Evolutionary conservation across 306 rosid genomes (phyloP).

Genomic region (Mucuna pruriens): DNA sequence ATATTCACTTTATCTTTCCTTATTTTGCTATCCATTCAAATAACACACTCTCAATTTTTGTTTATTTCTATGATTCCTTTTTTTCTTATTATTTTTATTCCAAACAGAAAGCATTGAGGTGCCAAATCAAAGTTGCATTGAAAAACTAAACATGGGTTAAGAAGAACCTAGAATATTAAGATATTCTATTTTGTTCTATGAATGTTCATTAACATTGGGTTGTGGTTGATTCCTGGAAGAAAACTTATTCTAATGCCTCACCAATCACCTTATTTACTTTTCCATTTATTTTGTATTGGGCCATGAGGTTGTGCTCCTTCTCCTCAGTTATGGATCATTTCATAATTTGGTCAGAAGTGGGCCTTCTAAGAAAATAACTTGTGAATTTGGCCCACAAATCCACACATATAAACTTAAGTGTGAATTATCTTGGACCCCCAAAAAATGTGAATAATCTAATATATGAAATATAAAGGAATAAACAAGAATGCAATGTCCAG

Average conservation of each 20-base stretch:
- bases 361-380: not conserved
- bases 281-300: not conserved
- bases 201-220: not conserved
- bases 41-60: too few species aligned
- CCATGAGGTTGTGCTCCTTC: not conserved
- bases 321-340: not conserved
- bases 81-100: too few species aligned
- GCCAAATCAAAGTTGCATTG: too few species aligned
- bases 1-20: too few species aligned
- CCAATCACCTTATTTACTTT: not conserved
- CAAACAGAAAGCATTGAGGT: too few species aligned
- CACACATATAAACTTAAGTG: too few species aligned
- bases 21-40: too few species aligned
- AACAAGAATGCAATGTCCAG: not conserved
- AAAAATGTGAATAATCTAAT: not conserved
- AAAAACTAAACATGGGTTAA: not conserved
- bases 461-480: not conserved
- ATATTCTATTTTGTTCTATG: not conserved
- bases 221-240: not conserved
- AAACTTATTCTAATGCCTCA: not conserved
- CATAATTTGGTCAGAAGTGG: not conserved
- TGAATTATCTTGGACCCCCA: not conserved
- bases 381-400: not conserved
- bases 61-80: too few species aligned
- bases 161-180: not conserved